These are phyloP conservation scores for Cornus kousa DNA, from an alignment of 148 eudicot species.

Conservation along the genomic window DNA sequence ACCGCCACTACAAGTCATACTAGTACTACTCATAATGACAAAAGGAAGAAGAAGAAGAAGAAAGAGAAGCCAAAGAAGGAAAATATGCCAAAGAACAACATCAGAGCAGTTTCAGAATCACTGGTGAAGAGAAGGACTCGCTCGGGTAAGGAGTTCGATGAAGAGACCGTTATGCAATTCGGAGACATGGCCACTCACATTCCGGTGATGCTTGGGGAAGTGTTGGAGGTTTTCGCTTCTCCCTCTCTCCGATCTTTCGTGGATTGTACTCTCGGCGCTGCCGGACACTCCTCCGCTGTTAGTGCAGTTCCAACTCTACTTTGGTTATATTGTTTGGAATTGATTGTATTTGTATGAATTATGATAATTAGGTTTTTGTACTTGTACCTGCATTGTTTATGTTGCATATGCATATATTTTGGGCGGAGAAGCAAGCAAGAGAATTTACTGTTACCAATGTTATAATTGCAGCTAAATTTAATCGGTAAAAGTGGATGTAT, in stretches of 20 bases:
- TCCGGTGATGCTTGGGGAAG: constrained; percentile 91
- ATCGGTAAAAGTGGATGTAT: not conserved
- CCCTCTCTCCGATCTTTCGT: constrained; percentile 56
- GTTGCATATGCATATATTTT: too few species aligned
- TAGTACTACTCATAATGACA: not conserved
- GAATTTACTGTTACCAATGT: not conserved
- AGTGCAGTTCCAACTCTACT: constrained; percentile 21
- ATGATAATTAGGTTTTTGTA: not conserved
- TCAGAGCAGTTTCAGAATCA: not conserved
- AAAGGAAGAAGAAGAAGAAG: constrained; percentile 2
- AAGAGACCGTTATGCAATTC: constrained; percentile 37
- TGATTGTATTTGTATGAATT: not conserved
- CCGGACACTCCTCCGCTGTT: constrained; percentile 86
- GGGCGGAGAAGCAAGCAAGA: not conserved
- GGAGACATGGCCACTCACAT: constrained; percentile 63
- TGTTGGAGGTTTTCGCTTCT: constrained; percentile 71
- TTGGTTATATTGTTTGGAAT: not conserved
- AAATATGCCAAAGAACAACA: not conserved
- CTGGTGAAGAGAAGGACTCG: constrained; percentile 70
- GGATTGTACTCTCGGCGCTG: constrained; percentile 95
- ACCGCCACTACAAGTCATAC: not conserved
- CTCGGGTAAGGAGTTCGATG: constrained; percentile 66
- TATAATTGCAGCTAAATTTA: too few species aligned
- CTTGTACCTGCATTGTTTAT: not conserved
- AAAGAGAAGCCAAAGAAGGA: too few species aligned